These are phyloP conservation scores for Podospora sp. DNA, from an alignment of 495 filamentous ascomycete genomes.

Conservation along the genomic window DNA sequence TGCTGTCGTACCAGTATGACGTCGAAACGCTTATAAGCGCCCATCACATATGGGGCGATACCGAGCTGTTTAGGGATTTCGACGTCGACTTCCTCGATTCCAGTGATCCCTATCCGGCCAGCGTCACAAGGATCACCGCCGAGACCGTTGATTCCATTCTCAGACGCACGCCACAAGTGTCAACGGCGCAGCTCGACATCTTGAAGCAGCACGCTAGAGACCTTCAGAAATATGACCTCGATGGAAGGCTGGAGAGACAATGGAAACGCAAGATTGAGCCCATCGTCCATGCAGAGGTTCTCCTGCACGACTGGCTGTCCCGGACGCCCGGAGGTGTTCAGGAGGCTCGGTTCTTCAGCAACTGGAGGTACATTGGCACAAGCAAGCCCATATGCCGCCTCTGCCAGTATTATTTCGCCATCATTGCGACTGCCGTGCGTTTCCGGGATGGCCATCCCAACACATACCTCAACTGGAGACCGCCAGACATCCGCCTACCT, in stretches of 20 bases:
- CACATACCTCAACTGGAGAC: background rate
- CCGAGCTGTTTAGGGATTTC: conserved; percentile 6
- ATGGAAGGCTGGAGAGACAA: background rate
- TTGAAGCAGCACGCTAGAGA: background rate
- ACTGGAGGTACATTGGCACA: conserved; percentile 23
- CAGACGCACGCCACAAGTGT: background rate
- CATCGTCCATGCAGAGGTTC: conserved; percentile 19
- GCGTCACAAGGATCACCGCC: background rate
- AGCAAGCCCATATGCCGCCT: conserved; percentile 6
- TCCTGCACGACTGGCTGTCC: conserved; percentile 21
- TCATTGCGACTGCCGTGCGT: background rate
- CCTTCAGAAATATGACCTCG: background rate
- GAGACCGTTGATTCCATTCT: background rate
- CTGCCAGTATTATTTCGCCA: background rate
- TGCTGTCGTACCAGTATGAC: background rate
- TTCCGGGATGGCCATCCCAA: background rate
- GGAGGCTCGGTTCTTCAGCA: conserved; percentile 22
- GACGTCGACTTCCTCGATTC: background rate
- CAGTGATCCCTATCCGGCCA: background rate
- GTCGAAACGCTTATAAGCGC: conserved; percentile 8
- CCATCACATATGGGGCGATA: conserved; percentile 9
- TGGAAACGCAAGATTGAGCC: background rate
- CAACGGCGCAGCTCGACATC: background rate
- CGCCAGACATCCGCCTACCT: background rate
- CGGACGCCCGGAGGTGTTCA: conserved; percentile 3